Evolutionary conservation across 805 yeast species (phyloP), one percentile per base, ranked within the genome.

Genomic region (Saturnispora ahearnii): DNA sequence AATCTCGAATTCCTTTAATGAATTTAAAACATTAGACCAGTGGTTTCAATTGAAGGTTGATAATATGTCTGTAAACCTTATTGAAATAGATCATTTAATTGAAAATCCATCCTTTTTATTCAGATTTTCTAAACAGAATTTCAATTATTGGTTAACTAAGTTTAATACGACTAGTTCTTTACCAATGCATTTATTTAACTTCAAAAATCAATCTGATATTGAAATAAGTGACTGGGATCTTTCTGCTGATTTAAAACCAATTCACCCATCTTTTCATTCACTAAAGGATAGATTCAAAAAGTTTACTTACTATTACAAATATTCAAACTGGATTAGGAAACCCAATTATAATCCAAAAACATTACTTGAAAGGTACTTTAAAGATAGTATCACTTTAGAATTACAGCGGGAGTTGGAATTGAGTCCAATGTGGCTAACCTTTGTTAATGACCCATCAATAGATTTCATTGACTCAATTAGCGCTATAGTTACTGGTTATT

Each of bases 401-500:
- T 12, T 45, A 18, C 13, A 36, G 11, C 15, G 5, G 4, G 48
- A 45, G 10, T 37, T 45, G 18, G 21, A 29, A 30, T 21, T 45
- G 11, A 45, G 48, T 22, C 43, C 42, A 22, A 28, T 45, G 43
- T 45, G 43, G 42, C 2, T 12, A 5, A 21, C n/a, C 7, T 45
- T 36, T 22, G 31, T 45, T 9, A 38, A 38, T 30, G 48, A 45
- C 18, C 3, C n/a, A n/a, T 28, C 30, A 11, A 29, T 37, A 5
- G 22, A 36, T 37, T 45, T 45, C 22, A 29, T 29, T 12, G 31
- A 45, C 12, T n/a, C 34, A 5, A 3, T 37, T 4, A 36, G 36
- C 11, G 48, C 48, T 9, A 37, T 45, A 15, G 38, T 38, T 21
- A 45, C 43, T 12, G 48, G 48, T 7, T 37, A 37, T 22, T 36